These are phyloP conservation scores for Pseudoneurospora amorphoporcata DNA, from an alignment of 495 filamentous ascomycete species.

Conservation along the genomic window DNA sequence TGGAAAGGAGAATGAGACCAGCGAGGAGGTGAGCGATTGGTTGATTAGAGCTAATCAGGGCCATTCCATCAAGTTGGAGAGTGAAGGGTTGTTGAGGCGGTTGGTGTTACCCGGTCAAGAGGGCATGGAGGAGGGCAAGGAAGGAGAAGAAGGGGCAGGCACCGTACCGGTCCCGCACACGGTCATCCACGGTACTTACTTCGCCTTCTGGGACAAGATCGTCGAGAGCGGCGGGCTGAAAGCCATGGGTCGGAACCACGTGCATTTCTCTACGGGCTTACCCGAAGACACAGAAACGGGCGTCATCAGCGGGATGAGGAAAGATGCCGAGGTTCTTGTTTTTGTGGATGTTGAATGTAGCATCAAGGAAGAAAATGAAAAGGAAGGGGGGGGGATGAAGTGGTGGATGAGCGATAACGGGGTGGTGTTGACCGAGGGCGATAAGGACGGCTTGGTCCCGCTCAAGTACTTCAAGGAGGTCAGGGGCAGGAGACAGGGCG, in stretches of 20 bases:
- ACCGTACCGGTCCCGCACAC: constrained; percentile 39
- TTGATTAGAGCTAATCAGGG: constrained; percentile 94
- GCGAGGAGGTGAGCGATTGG: constrained; percentile 49
- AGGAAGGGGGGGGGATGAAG: constrained; percentile 37
- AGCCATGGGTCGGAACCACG: constrained; percentile 71
- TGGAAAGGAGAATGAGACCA: constrained; percentile 70
- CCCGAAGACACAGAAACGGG: constrained; percentile 29
- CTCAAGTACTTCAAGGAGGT: constrained; percentile 41
- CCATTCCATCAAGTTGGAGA: constrained; percentile 63
- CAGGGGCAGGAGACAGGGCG: constrained; percentile 44
- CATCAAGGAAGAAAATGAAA: constrained; percentile 22
- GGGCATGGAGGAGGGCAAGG: constrained; percentile 13
- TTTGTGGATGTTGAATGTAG: constrained; percentile 66
- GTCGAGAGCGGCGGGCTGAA: constrained; percentile 61
- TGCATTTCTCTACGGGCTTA: constrained; percentile 72
- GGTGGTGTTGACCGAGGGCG: constrained; percentile 49
- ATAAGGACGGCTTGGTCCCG: constrained; percentile 34
- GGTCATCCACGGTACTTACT: constrained; percentile 83
- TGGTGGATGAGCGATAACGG: constrained; percentile 88
- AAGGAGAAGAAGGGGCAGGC: not conserved
- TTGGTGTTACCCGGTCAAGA: constrained; percentile 42
- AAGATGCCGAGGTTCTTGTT: constrained; percentile 65
- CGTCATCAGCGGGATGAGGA: constrained; percentile 81
- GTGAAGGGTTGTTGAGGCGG: constrained; percentile 55
- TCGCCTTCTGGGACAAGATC: constrained; percentile 64